phyloP scores from a whole-genome alignment of 768 basidiomycete genomes.

The Boletus patriciae region DNA sequence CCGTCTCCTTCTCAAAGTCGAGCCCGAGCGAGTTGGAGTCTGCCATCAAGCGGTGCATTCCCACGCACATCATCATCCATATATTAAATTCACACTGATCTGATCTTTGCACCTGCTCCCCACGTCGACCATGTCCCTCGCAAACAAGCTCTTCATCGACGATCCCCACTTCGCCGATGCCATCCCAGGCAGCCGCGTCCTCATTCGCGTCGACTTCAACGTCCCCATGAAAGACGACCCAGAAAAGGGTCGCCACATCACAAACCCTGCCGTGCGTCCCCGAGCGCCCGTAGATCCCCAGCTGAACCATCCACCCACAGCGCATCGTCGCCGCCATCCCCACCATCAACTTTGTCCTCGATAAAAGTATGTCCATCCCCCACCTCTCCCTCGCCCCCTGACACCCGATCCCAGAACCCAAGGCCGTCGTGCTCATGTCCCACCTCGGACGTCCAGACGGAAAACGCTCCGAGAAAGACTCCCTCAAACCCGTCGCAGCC shows the following conservation, averaged over 20 bases:
- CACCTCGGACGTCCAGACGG: constrained; percentile 98
- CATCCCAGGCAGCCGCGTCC: constrained; percentile 83
- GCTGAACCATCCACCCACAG: constrained; percentile 42
- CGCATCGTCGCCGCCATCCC: constrained; percentile 96
- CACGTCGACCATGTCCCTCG: constrained; percentile 75
- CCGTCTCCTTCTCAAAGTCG: constrained; percentile 51
- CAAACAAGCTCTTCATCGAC: constrained; percentile 90
- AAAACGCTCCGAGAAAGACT: constrained; percentile 84
- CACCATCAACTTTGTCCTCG: constrained; percentile 90
- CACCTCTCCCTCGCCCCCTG: background rate
- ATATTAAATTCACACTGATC: constrained; percentile 1
- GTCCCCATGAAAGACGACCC: constrained; percentile 76
- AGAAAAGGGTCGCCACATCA: constrained; percentile 86
- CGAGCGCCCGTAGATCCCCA: constrained; percentile 10
- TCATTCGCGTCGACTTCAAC: constrained; percentile 96
- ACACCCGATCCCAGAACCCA: constrained; percentile 55
- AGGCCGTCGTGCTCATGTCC: constrained; percentile 90
- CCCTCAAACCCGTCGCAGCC: constrained; percentile 80
- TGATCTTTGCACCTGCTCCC: background rate
- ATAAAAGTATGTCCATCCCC: constrained; percentile 55
- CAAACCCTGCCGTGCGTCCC: constrained; percentile 86
- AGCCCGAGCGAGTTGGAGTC: constrained; percentile 69
- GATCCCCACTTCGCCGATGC: constrained; percentile 58
- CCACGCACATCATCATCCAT: constrained; percentile 24
- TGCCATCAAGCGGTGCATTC: constrained; percentile 36